phyloP scores from a whole-genome alignment of 768 basidiomycete species.

The Mycena floridula region DNA sequence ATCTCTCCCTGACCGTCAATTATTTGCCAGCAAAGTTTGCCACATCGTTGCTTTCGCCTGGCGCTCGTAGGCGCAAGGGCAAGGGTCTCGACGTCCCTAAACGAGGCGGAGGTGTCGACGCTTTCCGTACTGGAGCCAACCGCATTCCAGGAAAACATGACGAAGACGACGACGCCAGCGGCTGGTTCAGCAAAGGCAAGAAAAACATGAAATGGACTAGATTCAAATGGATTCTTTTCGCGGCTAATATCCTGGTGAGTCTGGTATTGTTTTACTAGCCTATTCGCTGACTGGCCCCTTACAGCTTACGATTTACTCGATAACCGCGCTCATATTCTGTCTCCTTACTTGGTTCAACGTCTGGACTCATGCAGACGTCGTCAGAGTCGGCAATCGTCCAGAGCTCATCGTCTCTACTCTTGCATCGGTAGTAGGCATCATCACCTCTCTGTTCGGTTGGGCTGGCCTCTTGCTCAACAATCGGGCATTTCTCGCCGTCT shows the following conservation, averaged over 20 bases:
- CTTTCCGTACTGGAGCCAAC: conserved; percentile 46
- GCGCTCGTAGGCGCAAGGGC: conserved; percentile 27
- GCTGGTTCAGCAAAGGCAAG: conserved; percentile 34
- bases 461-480: conserved; percentile 81
- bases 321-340: conserved; percentile 55
- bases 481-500: conserved; percentile 73
- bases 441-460: conserved; percentile 71
- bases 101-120: conserved; percentile 66
- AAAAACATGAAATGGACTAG: conserved; percentile 62
- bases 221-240: conserved; percentile 79
- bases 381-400: conserved; percentile 60
- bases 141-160: conserved; percentile 47
- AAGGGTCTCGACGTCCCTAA: conserved; percentile 37
- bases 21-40: conserved; percentile 78
- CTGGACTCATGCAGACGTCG: conserved; percentile 61
- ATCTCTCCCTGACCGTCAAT: conserved; percentile 50
- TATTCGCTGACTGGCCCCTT: background rate
- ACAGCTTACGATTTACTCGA: conserved; percentile 50
- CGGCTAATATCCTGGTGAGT: conserved; percentile 49
- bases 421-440: conserved; percentile 49
- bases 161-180: conserved; percentile 36
- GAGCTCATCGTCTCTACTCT: conserved; percentile 70
- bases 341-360: conserved; percentile 77
- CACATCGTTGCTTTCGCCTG: conserved; percentile 33
- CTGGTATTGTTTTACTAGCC: background rate